Base-by-base conservation (phyloP, 768 basidiomycete genomes). In the Panaeolus cyanescens region DNA sequence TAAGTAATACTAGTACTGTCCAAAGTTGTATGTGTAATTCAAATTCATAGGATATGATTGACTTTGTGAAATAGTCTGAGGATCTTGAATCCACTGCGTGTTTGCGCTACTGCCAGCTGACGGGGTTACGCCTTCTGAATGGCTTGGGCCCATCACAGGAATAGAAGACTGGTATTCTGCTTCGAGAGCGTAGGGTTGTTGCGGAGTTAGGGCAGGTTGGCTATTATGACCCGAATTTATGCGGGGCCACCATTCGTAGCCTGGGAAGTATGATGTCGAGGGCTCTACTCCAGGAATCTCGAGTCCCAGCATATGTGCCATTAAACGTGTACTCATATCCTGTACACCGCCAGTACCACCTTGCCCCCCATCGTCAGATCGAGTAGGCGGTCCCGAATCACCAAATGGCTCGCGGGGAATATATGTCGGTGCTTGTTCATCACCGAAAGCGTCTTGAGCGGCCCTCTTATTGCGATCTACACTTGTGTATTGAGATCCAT, bases 221-320 rank as follows among this genome's bases (percentile, higher is more conserved):
- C 12, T 28, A 25, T 28, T n/a, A n/a, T n/a, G n/a, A 42, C 62
- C 65, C 55, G 74, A 75, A 56, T 69, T 74, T 34, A 75, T 68
- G 34, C 83, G 81, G 20, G 87, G 84, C 85, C 86, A 89, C 87
- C 85, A 87, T 67, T 87, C 86, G 66, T 85, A 87, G 28, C 85
- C 87, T 17, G 83, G 79, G 69, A 77, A 79, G 64, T 79, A 83
- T 12, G 83, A 82, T 3, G 81, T 81, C 37, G 87, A 86, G 37
- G 86, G 79, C 60, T 88, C 87, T 32, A 87, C 78, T 30, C 86
- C 87, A 45, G 85, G 85, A 61, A 88, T 79, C 69, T 88, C 85
- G 22, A 89, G 71, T 15, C 87, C 88, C 22, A 89, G 73, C 87
- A 89, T 89, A 66, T 88, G 85, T 13, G 88, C 88, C 87, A 89